phyloP scores from a whole-genome alignment of 2,329 filamentous ascomycete genomes.

The Dactylella cylindrospora region DNA sequence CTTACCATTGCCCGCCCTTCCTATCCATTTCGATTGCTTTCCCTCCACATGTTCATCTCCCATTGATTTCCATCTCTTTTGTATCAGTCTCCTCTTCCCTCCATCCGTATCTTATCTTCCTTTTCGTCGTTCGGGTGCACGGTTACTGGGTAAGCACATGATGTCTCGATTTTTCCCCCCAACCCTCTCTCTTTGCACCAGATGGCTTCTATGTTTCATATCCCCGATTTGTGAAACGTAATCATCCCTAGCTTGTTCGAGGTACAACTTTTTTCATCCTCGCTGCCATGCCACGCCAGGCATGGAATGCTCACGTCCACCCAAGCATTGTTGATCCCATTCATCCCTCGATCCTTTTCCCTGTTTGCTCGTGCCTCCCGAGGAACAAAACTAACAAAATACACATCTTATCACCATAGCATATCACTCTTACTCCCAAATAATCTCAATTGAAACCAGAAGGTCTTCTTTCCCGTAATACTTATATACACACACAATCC shows the following conservation, averaged over 20 bases:
- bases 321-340: too few species aligned
- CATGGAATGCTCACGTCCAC: too few species aligned
- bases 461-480: constrained; percentile 4
- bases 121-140: constrained; percentile 14
- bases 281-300: too few species aligned
- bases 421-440: constrained; percentile 15
- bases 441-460: constrained; percentile 30
- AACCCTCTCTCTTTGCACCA: not conserved
- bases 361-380: too few species aligned
- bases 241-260: too few species aligned
- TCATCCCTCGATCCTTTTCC: too few species aligned
- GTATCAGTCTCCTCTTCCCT: not conserved
- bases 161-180: not conserved
- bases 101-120: not conserved
- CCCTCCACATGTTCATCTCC: not conserved
- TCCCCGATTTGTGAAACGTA: too few species aligned
- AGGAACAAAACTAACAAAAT: too few species aligned
- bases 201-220: not conserved
- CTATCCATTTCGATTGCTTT: not conserved
- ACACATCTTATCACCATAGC: too few species aligned
- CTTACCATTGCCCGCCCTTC: not conserved
- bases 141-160: constrained; percentile 20
- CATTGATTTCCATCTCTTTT: constrained; percentile 1
- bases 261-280: too few species aligned
- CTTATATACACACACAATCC: constrained; percentile 42